Percentiles rank a stretch among this genome's conserved stretches.
These are phyloP conservation scores for Rhizopogon vesiculosus DNA, from an alignment of 768 basidiomycete species.

Conservation along the genomic window DNA sequence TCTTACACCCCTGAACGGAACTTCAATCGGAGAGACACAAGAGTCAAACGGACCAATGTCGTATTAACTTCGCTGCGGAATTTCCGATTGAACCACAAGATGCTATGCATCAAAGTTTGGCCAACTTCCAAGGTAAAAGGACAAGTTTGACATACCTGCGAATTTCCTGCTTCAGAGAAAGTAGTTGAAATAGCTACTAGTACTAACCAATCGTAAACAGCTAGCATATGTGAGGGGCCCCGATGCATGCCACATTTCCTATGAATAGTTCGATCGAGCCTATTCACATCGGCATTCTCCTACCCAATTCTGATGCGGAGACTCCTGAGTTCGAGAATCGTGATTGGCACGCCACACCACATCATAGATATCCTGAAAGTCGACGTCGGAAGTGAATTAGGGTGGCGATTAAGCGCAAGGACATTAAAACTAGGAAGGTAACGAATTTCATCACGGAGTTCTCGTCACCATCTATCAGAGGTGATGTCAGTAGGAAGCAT, in stretches of 20 bases:
- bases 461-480: too few relatives aligned
- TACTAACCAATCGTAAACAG: too few relatives aligned
- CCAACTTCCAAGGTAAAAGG: not conserved
- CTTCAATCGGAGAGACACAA: too few relatives aligned
- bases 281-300: not conserved
- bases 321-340: not conserved
- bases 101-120: not conserved
- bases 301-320: not conserved
- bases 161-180: not conserved
- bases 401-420: not conserved
- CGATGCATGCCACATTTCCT: not conserved
- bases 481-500: not conserved
- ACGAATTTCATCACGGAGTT: too few relatives aligned
- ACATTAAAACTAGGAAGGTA: not conserved
- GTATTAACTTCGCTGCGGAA: too few relatives aligned
- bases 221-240: not conserved
- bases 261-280: not conserved
- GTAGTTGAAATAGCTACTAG: not conserved
- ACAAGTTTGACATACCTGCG: not conserved
- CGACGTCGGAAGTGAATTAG: not conserved
- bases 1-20: not conserved
- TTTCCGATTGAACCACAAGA: not conserved
- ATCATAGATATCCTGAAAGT: not conserved
- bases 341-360: not conserved
- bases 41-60: too few relatives aligned